Evolutionary conservation across 371 early-diverging fungal species (phyloP).

Genomic region (Mucor velutinosus): DNA sequence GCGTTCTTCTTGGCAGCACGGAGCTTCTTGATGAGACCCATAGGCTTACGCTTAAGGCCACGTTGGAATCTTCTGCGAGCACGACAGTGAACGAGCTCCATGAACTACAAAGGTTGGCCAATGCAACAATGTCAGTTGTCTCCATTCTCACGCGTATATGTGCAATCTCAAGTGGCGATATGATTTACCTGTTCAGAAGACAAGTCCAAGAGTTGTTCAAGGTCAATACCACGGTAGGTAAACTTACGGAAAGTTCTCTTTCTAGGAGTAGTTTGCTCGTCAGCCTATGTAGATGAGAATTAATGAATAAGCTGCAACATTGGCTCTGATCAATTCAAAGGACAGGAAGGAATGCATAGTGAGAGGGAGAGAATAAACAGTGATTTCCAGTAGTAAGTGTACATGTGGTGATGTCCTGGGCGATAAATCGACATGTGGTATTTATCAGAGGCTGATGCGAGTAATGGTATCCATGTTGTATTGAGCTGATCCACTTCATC

Average conservation of each 20-base stretch:
- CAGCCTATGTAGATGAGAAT: conserved; percentile 21
- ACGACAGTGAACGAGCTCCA: conserved; percentile 94
- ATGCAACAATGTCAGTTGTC: neutral
- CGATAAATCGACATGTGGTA: neutral
- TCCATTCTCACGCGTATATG: neutral
- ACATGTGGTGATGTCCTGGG: neutral
- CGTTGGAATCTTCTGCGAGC: conserved; percentile 96
- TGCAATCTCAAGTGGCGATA: neutral
- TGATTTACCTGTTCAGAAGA: conserved; percentile 77
- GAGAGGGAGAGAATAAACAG: neutral
- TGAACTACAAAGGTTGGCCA: conserved; percentile 59
- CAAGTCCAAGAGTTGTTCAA: conserved; percentile 90
- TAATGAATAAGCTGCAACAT: neutral
- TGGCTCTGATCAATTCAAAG: neutral
- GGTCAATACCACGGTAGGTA: conserved; percentile 98
- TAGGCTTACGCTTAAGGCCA: conserved; percentile 97
- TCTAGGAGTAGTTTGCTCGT: conserved; percentile 63
- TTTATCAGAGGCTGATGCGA: neutral
- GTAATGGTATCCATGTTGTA: neutral
- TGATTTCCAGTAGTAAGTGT: neutral
- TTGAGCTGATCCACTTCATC: neutral
- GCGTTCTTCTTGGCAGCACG: conserved; percentile 95
- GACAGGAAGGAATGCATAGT: neutral
- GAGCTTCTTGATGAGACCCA: conserved; percentile 95
- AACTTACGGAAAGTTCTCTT: conserved; percentile 98